Evolutionary conservation across 2,329 filamentous ascomycete species (phyloP).

Genomic region (Aspergillus candidus): DNA sequence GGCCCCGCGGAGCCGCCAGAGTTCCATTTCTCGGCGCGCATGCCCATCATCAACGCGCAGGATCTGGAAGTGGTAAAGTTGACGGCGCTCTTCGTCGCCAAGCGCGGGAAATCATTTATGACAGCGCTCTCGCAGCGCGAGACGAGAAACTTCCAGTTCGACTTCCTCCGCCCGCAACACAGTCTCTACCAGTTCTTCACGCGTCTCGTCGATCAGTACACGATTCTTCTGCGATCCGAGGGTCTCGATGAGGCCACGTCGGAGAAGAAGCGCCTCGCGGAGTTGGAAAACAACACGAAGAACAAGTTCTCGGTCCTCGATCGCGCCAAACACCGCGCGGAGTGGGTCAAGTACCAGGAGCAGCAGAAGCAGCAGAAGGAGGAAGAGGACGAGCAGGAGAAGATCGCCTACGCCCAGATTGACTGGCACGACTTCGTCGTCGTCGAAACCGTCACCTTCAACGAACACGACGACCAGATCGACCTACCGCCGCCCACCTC

Average conservation of each 20-base stretch:
- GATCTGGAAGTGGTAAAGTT: conserved; percentile 69
- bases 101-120: conserved; percentile 88
- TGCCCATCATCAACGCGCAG: conserved; percentile 94
- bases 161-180: conserved; percentile 91
- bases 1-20: conserved; percentile 80
- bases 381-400: conserved; percentile 77
- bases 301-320: conserved; percentile 76
- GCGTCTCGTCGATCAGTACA: conserved; percentile 87
- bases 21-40: conserved; percentile 89
- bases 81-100: conserved; percentile 86
- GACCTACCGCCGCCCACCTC: conserved; percentile 85
- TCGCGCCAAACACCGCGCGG: conserved; percentile 76
- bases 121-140: conserved; percentile 84
- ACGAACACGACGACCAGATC: conserved; percentile 75
- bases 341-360: conserved; percentile 80
- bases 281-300: conserved; percentile 66
- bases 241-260: conserved; percentile 65
- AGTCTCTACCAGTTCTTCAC: conserved; percentile 95
- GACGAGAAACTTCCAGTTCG: conserved; percentile 86
- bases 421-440: conserved; percentile 98
- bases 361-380: conserved; percentile 82
- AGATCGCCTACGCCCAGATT: conserved; percentile 71
- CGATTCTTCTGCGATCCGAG: conserved; percentile 63
- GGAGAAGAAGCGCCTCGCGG: conserved; percentile 64
- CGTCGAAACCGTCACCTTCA: conserved; percentile 90